A percentile compares a stretch with the other conserved stretches of the same genome.
Evolutionary conservation across 768 basidiomycete species (phyloP).

Genomic region (Cyclocybe aegerita): DNA sequence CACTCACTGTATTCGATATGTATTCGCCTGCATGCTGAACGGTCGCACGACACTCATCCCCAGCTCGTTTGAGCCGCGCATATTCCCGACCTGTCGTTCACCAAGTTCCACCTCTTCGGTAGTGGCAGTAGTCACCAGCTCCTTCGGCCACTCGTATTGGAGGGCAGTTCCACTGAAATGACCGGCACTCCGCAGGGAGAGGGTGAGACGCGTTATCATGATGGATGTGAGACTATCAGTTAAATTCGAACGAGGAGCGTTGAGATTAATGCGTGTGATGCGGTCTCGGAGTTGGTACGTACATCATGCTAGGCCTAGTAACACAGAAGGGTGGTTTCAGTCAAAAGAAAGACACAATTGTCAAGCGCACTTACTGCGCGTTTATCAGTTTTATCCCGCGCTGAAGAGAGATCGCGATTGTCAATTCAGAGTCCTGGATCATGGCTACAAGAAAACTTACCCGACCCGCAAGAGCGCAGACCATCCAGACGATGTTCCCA

Average conservation of each 20-base stretch:
- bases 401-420: conserved; percentile 3
- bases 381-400: conserved; percentile 27
- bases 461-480: conserved; percentile 20
- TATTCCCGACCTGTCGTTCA: too few species aligned
- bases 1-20: too few species aligned
- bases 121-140: neutral
- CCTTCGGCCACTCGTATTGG: conserved; percentile 1
- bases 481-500: conserved; percentile 27
- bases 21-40: too few species aligned
- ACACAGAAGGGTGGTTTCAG: neutral
- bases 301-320: conserved; percentile 23
- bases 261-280: neutral
- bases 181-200: conserved; percentile 19
- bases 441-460: conserved; percentile 10
- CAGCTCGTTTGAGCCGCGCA: too few species aligned
- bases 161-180: neutral
- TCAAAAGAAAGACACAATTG: neutral
- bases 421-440: neutral
- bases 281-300: neutral
- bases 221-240: conserved; percentile 23
- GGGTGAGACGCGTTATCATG: conserved; percentile 27
- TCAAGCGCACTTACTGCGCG: conserved; percentile 21
- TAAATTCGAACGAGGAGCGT: neutral
- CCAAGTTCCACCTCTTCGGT: too few species aligned
- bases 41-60: too few species aligned